Percentiles rank a stretch among this genome's conserved stretches.
These are phyloP conservation scores for Castanospermum australe DNA, from an alignment of 306 rosid genomes.

Conservation along the genomic window DNA sequence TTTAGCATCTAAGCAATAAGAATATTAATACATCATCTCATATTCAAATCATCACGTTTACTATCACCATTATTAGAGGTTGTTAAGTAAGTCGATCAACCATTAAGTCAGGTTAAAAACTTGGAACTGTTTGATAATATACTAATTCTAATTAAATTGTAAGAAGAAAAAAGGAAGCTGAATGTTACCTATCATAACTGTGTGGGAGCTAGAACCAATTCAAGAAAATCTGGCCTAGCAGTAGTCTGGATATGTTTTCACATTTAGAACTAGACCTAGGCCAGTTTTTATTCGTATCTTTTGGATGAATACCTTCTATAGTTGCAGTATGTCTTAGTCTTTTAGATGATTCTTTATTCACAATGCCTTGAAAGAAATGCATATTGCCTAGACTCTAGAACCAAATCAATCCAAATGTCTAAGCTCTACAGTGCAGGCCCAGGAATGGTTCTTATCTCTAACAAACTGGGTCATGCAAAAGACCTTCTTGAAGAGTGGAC, in stretches of 20 bases:
- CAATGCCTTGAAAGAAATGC: background rate
- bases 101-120: background rate
- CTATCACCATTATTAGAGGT: background rate
- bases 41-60: background rate
- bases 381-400: constrained; percentile 10
- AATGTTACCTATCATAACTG: background rate
- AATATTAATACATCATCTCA: no score
- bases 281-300: background rate
- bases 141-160: background rate
- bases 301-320: background rate
- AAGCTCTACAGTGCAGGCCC: background rate
- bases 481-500: no score
- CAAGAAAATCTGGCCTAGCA: background rate
- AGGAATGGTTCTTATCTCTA: no score
- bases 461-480: no score
- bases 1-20: background rate
- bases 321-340: constrained; percentile 4
- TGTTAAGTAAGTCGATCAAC: background rate
- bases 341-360: background rate
- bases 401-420: constrained; percentile 22
- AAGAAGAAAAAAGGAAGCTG: background rate
- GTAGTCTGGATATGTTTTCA: background rate
- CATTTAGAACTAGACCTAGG: background rate
- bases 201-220: background rate
- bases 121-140: background rate